Evolutionary conservation across 164 flowering plant genomes (phyloP).

Genomic region (Stephania japonica): DNA sequence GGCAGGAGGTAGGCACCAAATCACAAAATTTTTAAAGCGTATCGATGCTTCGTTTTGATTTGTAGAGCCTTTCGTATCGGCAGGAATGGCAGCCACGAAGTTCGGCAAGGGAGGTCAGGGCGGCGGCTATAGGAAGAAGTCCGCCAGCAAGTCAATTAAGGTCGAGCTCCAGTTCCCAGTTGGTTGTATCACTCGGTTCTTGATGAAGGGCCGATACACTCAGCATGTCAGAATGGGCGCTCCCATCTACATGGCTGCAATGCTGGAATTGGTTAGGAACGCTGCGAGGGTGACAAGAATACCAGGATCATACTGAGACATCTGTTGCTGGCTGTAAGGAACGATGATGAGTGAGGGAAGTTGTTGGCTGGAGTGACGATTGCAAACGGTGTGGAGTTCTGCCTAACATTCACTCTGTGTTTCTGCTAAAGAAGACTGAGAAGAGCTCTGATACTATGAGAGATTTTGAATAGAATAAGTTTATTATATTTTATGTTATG

Average conservation of each 20-base stretch:
- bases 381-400: too few relatives aligned
- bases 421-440: too few relatives aligned
- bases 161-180: constrained; percentile 12
- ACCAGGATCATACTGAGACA: too few relatives aligned
- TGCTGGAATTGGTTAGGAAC: not conserved
- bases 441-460: too few relatives aligned
- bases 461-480: too few relatives aligned
- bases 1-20: too few relatives aligned
- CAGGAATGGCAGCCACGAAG: constrained; percentile 8
- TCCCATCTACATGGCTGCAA: constrained; percentile 13
- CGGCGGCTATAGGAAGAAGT: constrained; percentile 14
- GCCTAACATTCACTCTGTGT: too few relatives aligned
- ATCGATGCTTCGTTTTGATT: not conserved
- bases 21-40: not conserved
- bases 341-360: too few relatives aligned
- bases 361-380: too few relatives aligned
- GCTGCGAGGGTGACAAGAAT: too few relatives aligned
- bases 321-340: too few relatives aligned
- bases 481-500: too few relatives aligned
- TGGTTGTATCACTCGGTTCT: constrained; percentile 9
- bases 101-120: constrained; percentile 7
- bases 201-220: constrained; percentile 18
- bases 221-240: constrained; percentile 15
- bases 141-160: constrained; percentile 9
- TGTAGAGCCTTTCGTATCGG: not conserved